Percentiles rank a stretch among this genome's conserved stretches.
These are phyloP conservation scores for Nidula microcarpa DNA, from an alignment of 768 basidiomycete genomes.

Conservation along the genomic window DNA sequence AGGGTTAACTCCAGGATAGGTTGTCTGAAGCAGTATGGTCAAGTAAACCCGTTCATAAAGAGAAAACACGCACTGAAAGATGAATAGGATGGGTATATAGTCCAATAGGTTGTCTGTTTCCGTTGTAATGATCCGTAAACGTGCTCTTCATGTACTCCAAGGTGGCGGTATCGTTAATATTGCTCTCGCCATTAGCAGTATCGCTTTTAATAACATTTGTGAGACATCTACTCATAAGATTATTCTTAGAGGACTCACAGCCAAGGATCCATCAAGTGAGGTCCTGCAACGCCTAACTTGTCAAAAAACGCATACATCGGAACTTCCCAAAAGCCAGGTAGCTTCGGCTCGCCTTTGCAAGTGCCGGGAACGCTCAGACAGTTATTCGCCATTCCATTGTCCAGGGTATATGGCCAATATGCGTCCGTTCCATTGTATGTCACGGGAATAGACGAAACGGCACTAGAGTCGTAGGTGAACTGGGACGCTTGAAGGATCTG, in stretches of 20 bases:
- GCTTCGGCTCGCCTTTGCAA: slow-evolving; percentile 67
- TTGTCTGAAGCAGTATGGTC: slow-evolving; percentile 26
- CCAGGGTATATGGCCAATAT: slow-evolving; percentile 82
- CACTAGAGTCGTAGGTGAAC: slow-evolving; percentile 72
- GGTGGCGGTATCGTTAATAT: slow-evolving; percentile 58
- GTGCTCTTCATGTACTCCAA: slow-evolving; percentile 71
- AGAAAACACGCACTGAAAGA: slow-evolving; percentile 42
- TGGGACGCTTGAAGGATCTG: slow-evolving; percentile 46
- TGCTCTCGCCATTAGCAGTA: slow-evolving; percentile 44
- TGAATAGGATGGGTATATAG: slow-evolving; percentile 83
- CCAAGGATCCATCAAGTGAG: slow-evolving; percentile 84
- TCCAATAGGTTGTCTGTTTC: slow-evolving; percentile 76
- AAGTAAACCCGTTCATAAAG: neutral
- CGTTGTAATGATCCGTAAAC: slow-evolving; percentile 71
- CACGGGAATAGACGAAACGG: slow-evolving; percentile 61
- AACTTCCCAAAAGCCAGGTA: slow-evolving; percentile 82
- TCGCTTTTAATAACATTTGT: slow-evolving; percentile 31
- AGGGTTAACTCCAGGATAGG: slow-evolving; percentile 56
- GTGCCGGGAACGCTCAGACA: slow-evolving; percentile 52
- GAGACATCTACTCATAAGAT: neutral
- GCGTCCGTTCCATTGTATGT: slow-evolving; percentile 67
- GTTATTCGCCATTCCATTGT: slow-evolving; percentile 77
- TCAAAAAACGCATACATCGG: slow-evolving; percentile 84
- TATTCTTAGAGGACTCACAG: slow-evolving; percentile 40
- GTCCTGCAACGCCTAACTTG: slow-evolving; percentile 44